These are phyloP conservation scores for Rostrohypoxylon terebratum DNA, from an alignment of 495 filamentous ascomycete species.

Conservation along the genomic window DNA sequence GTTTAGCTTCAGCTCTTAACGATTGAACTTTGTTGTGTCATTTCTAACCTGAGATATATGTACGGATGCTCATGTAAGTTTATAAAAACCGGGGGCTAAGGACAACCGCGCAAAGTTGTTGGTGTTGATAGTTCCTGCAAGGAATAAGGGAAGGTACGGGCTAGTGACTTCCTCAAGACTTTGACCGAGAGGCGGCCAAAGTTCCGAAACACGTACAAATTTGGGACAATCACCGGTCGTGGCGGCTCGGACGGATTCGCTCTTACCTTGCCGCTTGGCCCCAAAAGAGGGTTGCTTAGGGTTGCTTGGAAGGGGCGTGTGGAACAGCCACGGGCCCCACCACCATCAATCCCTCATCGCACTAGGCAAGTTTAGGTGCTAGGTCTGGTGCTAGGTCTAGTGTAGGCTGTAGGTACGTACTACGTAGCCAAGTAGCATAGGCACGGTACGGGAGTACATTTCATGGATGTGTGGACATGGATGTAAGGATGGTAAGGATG, in stretches of 20 bases:
- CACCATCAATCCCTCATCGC: constrained; percentile 35
- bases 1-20: neutral
- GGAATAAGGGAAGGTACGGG: constrained; percentile 44
- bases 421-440: constrained; percentile 29
- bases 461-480: neutral
- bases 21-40: constrained; percentile 23
- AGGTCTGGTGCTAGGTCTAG: neutral
- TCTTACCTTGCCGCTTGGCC: constrained; percentile 50
- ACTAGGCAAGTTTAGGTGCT: constrained; percentile 9
- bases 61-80: constrained; percentile 11
- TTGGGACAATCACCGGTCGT: constrained; percentile 52
- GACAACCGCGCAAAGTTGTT: neutral
- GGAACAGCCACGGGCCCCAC: constrained; percentile 45
- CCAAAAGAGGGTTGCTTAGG: constrained; percentile 49
- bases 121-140: constrained; percentile 42
- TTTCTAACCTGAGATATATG: constrained; percentile 15
- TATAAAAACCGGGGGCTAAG: constrained; percentile 22
- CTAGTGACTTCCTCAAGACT: constrained; percentile 43
- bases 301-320: constrained; percentile 45
- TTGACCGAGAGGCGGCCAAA: constrained; percentile 41
- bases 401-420: no score
- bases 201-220: constrained; percentile 52
- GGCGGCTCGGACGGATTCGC: constrained; percentile 54
- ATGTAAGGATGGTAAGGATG: no score
- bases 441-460: constrained; percentile 11